A percentile compares a stretch with the other conserved stretches of the same genome.
Evolutionary conservation across 192 early-diverging fungal genomes (phyloP).

Genomic region (Mortierella alpina): DNA sequence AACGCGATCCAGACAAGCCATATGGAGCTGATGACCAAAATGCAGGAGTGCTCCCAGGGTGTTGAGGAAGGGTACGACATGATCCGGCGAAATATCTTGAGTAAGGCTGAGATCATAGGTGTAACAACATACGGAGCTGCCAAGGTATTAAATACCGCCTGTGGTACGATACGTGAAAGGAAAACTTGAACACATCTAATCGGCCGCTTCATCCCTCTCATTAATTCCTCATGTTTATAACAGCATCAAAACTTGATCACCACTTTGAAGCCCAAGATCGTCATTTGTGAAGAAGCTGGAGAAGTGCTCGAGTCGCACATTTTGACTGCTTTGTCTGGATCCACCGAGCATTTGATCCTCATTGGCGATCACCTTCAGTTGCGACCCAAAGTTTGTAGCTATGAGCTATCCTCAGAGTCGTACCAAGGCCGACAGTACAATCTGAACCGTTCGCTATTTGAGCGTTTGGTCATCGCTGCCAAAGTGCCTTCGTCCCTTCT

Average conservation of each 20-base stretch:
- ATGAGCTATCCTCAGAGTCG: conserved; percentile 44
- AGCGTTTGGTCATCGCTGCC: conserved; percentile 45
- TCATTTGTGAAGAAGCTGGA: conserved; percentile 66
- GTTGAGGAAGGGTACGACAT: too few species aligned
- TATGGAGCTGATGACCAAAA: too few species aligned
- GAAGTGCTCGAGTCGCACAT: conserved; percentile 67
- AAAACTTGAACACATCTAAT: not conserved
- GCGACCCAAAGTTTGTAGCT: conserved; percentile 15
- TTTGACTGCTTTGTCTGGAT: conserved; percentile 44
- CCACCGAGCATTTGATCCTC: conserved; percentile 62
- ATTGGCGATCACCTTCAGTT: conserved; percentile 58
- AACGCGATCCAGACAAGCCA: too few species aligned
- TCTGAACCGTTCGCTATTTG: conserved; percentile 60
- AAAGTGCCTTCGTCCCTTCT: conserved; percentile 42
- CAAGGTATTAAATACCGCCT: not conserved
- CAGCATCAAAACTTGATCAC: conserved; percentile 51
- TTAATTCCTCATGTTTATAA: conserved; percentile 43
- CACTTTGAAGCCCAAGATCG: conserved; percentile 52
- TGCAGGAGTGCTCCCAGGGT: too few species aligned
- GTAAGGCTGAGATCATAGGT: not conserved
- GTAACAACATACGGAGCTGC: not conserved
- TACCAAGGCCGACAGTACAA: conserved; percentile 33
- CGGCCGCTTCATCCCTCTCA: not conserved
- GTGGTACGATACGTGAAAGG: not conserved
- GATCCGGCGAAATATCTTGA: not conserved